Evolutionary conservation across 1,284 basidiomycete genomes (phyloP), one percentile per base, ranked within the genome.

Genomic region (Sparassis latifolia): DNA sequence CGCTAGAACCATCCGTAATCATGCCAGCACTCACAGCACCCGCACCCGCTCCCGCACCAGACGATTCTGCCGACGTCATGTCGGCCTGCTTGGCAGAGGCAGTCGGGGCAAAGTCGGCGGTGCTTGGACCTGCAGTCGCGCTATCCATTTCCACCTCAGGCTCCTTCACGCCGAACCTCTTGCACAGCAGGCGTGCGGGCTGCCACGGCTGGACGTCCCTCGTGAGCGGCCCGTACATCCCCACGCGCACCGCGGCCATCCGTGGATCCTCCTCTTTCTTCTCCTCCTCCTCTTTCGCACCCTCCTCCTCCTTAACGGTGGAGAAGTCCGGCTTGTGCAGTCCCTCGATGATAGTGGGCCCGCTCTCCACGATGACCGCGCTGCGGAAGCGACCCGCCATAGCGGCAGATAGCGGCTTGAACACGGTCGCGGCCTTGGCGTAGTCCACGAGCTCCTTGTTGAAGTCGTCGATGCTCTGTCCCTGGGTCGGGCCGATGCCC

Each of bases 361-460:
- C 79, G 48, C 74, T 60, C 56, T 89, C 80, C 46, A 88, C 61
- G 52, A 82, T 73, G 4, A 78, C 76, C 0, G 88, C 89, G 50
- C 82, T 86, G 2, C 89, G 92, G 67, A 99, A 99, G 4, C 96
- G 80, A 20, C 83, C 87, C 0, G 93, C 92, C 89, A 99, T 97
- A 28, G 92, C 90, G 12, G 85, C 90, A 0, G 86, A 86, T 63
- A 96, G 84, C 0, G 96, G 96, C 58, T 92, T 92, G 72, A 97
- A 98, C 31, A 98, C 83, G 30, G 79, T 73, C 0, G 96, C 97
- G 0, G 89, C 81, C 62, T 92, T 89, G 0, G 86, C 82, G 58
- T 94, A 99, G 55, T 95, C 91, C 41, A 75, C 74, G 33, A 97
- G 72, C 67, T 99, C 96, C 54, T 84, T 84, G 59, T 86, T 82